Base-by-base conservation (phyloP, 1,284 basidiomycete genomes). In the Boletus calvinii region DNA sequence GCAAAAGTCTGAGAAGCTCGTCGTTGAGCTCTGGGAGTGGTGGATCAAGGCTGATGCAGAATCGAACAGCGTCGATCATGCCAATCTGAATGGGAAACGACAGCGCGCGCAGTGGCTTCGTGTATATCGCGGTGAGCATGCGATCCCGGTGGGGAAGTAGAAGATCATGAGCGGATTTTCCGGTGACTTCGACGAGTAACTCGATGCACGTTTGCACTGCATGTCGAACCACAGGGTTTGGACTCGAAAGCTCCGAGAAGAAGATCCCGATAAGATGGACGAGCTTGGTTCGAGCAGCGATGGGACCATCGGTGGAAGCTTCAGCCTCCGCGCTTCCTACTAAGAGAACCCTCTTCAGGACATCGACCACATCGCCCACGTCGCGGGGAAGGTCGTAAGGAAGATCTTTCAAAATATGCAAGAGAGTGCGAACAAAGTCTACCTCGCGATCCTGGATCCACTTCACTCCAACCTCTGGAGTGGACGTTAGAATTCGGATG, bases 1-100 rank as follows among this genome's bases (percentile, higher is more conserved):
- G 92, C 32, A 99, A 75, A 10, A 99, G 81, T 30, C 97, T 89
- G 53, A 95, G 80, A 42, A 99, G 83, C 71, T 98, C 94, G 52
- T 98, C 94, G 60, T 92, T 94, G 48, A 94, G 78, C 62, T 95
- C 93, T 1, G 94, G 86, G 32, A 98, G 79, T 1, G 92, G 90
- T 11, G 94, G 93, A 37, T 88, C 83, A 32, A 91, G 76, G 60
- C 83, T 87, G 54, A 96, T 80, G 66, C 92, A 92, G 69, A 95
- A 99, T 17, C 95, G 91, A 56, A 99, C 86, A 11, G 94, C 94
- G 66, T 99, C 97, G 53, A 99, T 95, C 80, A 98, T 94, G 30
- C 95, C 97, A 52, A 99, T 98, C 70, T 99, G 97, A 69, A 96
- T 93, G 13, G 90, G 82, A 67, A 98, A 96, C 1, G 95, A 94